phyloP scores from a whole-genome alignment of 768 basidiomycete species.

The Mycena rebaudengoi region DNA sequence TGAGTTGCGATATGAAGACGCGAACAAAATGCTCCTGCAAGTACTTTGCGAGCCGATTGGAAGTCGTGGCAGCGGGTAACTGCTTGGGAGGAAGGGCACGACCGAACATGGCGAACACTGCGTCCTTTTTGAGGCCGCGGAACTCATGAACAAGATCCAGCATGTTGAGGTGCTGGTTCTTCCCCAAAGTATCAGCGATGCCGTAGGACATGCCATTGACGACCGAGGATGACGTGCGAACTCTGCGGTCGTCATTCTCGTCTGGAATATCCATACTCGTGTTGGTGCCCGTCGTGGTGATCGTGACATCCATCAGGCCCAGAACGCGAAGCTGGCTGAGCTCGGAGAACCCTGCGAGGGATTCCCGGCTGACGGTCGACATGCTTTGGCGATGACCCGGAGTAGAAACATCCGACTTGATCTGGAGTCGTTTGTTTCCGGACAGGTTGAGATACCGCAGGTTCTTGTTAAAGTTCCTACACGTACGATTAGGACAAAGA shows the following conservation, averaged over 20 bases:
- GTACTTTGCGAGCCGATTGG: conserved; percentile 81
- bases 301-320: conserved; percentile 97
- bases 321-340: conserved; percentile 87
- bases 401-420: conserved; percentile 75
- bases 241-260: conserved; percentile 87
- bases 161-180: conserved; percentile 82
- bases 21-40: conserved; percentile 82
- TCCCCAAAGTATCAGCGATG: conserved; percentile 91
- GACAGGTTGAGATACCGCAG: conserved; percentile 95
- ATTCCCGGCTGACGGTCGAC: conserved; percentile 39
- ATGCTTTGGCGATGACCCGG: conserved; percentile 39
- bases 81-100: conserved; percentile 60
- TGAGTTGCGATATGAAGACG: conserved; percentile 69
- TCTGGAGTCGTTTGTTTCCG: conserved; percentile 95
- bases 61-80: conserved; percentile 54
- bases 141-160: conserved; percentile 94
- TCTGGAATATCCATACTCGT: conserved; percentile 75
- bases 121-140: conserved; percentile 77
- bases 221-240: conserved; percentile 89
- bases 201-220: conserved; percentile 95
- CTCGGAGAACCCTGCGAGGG: conserved; percentile 86
- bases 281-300: conserved; percentile 70
- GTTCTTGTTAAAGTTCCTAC: conserved; percentile 95
- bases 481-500: not conserved
- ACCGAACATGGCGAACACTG: conserved; percentile 97